Conservation (phyloP, 2,329 filamentous ascomycete genomes). For the Canariomyces notabilis region DNA sequence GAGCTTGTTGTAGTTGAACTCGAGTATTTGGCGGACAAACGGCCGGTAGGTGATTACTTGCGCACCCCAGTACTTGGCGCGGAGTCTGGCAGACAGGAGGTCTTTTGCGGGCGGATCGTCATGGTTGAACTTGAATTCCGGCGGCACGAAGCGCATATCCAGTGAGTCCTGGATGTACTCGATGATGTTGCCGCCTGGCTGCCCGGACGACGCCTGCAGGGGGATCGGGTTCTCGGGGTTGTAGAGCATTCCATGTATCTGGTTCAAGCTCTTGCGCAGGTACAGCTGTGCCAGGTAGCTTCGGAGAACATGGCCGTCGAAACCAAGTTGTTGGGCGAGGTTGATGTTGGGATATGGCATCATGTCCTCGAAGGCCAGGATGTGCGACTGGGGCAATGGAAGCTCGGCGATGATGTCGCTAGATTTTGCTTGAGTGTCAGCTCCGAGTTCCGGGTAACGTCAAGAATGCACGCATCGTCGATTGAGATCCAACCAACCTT, state of each 20-base stretch:
- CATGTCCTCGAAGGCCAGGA: slow-evolving; percentile 56
- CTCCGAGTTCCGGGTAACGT: not conserved
- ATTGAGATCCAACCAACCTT: slow-evolving; percentile 49
- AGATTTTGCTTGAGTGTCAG: not conserved
- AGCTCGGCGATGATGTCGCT: slow-evolving; percentile 92
- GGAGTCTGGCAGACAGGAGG: slow-evolving; percentile 75
- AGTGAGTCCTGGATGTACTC: slow-evolving; percentile 34
- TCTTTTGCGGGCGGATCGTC: slow-evolving; percentile 65
- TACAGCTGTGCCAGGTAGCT: slow-evolving; percentile 61
- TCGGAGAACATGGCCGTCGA: slow-evolving; percentile 46
- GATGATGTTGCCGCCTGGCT: slow-evolving; percentile 37
- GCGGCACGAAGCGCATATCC: slow-evolving; percentile 41
- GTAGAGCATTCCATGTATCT: slow-evolving; percentile 55
- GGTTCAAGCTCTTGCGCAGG: slow-evolving; percentile 59
- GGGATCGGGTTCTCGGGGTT: slow-evolving; percentile 35
- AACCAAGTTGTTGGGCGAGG: slow-evolving; percentile 39
- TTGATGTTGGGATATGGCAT: slow-evolving; percentile 62
- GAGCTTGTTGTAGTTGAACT: slow-evolving; percentile 39
- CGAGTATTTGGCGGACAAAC: slow-evolving; percentile 56
- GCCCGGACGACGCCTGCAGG: slow-evolving; percentile 20
- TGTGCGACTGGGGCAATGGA: slow-evolving; percentile 54
- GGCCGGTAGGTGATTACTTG: slow-evolving; percentile 84
- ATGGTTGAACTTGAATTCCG: slow-evolving; percentile 55
- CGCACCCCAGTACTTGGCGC: slow-evolving; percentile 93
- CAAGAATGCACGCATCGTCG: not conserved